Evolutionary conservation across 2,329 filamentous ascomycete species (phyloP).

Genomic region (Colletotrichum godetiae): DNA sequence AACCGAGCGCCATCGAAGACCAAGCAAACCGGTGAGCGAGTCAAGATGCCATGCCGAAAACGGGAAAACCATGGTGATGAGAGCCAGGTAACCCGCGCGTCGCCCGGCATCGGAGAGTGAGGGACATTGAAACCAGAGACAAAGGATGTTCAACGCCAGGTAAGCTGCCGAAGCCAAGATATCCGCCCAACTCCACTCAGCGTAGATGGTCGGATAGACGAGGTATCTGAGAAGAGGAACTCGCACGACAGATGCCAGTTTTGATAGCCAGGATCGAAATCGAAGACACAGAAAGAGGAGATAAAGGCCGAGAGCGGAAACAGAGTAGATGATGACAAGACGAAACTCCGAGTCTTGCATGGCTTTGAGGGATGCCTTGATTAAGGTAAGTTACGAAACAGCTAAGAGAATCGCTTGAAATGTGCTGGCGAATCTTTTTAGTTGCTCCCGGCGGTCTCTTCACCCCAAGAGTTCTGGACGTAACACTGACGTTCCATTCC

Average conservation of each 20-base stretch:
- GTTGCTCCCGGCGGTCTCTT: neutral
- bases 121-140: neutral
- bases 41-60: neutral
- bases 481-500: no score
- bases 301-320: neutral
- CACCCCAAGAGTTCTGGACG: neutral
- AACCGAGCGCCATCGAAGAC: neutral
- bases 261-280: neutral
- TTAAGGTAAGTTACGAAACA: neutral
- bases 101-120: neutral
- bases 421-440: neutral
- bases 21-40: neutral
- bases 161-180: neutral
- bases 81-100: neutral
- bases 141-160: slow-evolving; percentile 8
- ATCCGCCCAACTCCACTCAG: neutral
- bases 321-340: slow-evolving; percentile 1
- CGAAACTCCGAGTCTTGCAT: neutral
- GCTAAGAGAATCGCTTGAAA: neutral
- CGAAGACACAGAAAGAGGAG: neutral
- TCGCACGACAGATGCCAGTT: neutral
- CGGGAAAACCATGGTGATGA: neutral
- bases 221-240: slow-evolving; percentile 1
- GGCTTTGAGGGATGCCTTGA: neutral
- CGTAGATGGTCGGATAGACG: neutral